These are phyloP conservation scores for Lichtheimia corymbifera DNA, from an alignment of 371 early-diverging fungal genomes.

Conservation along the genomic window DNA sequence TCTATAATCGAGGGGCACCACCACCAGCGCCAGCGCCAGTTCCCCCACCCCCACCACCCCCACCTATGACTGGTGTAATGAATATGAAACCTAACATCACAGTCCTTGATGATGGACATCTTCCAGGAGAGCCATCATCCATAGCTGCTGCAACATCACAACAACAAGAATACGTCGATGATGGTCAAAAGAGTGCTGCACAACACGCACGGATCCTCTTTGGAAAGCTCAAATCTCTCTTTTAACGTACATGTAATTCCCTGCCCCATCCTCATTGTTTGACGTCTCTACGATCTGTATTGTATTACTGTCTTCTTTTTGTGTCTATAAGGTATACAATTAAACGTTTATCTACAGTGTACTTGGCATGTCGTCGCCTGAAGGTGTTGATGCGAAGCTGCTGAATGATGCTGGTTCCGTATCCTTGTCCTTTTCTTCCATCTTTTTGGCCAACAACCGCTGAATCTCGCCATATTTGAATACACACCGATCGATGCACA, in stretches of 20 bases:
- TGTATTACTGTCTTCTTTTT: neutral
- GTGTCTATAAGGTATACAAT: neutral
- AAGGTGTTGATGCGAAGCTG: constrained; percentile 8
- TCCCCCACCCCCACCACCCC: constrained; percentile 3
- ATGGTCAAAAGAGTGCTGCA: constrained; percentile 9
- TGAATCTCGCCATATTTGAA: constrained; percentile 83
- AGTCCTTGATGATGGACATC: neutral
- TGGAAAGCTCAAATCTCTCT: neutral
- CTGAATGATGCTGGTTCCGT: constrained; percentile 27
- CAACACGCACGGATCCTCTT: constrained; percentile 6
- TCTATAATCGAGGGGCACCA: constrained; percentile 6
- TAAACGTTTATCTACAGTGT: constrained; percentile 10
- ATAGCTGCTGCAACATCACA: neutral
- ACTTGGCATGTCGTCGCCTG: constrained; percentile 5
- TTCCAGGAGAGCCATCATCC: neutral
- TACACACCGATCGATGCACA: constrained; percentile 94
- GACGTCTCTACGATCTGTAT: neutral
- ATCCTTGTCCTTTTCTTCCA: constrained; percentile 32
- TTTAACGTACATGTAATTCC: neutral
- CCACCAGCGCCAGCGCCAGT: neutral
- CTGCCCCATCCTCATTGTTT: neutral
- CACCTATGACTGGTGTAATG: constrained; percentile 2
- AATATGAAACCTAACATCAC: constrained; percentile 9
- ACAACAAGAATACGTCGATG: neutral
- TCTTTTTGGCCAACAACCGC: constrained; percentile 68